phyloP scores from a whole-genome alignment of 2,329 filamentous ascomycete species.

The Sordariomycetes sp. region DNA sequence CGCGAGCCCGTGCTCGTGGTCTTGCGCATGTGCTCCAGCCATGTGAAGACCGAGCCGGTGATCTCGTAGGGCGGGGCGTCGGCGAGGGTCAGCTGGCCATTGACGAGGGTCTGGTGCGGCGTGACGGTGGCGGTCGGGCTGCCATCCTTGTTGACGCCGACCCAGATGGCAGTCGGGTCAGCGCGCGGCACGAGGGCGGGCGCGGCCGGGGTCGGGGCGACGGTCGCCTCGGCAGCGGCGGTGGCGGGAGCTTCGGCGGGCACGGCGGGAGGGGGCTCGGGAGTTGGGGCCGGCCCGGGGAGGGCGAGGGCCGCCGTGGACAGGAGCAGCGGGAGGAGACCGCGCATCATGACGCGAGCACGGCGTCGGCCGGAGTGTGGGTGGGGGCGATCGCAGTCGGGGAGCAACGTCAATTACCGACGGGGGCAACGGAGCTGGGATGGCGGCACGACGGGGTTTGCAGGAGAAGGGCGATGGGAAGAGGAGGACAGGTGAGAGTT shows the following conservation, averaged over 20 bases:
- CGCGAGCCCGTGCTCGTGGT: slow-evolving; percentile 31
- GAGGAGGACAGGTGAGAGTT: not conserved
- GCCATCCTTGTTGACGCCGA: slow-evolving; percentile 36
- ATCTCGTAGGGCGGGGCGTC: slow-evolving; percentile 33
- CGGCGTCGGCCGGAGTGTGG: too few relatives aligned
- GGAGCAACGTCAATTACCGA: not conserved
- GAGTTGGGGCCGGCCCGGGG: not conserved
- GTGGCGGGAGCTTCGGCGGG: not conserved
- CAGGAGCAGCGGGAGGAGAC: slow-evolving; percentile 1
- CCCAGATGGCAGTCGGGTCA: slow-evolving; percentile 35
- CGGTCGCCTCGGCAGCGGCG: not conserved
- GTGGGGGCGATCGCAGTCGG: not conserved
- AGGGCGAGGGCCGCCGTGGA: slow-evolving; percentile 4
- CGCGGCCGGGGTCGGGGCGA: slow-evolving; percentile 9
- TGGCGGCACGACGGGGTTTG: not conserved
- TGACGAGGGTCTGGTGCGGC: slow-evolving; percentile 32
- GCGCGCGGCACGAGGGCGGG: slow-evolving; percentile 10
- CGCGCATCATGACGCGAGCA: slow-evolving; percentile 2
- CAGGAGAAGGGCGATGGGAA: not conserved
- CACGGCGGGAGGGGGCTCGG: not conserved
- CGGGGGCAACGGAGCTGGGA: not conserved
- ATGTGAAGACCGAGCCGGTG: slow-evolving; percentile 31
- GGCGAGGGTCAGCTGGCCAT: slow-evolving; percentile 27
- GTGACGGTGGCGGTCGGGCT: slow-evolving; percentile 34
- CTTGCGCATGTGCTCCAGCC: slow-evolving; percentile 21